A percentile compares a stretch with the other conserved stretches of the same genome.
Evolutionary conservation across 2,329 filamentous ascomycete species (phyloP).

Genomic region (Meredithiella fracta): DNA sequence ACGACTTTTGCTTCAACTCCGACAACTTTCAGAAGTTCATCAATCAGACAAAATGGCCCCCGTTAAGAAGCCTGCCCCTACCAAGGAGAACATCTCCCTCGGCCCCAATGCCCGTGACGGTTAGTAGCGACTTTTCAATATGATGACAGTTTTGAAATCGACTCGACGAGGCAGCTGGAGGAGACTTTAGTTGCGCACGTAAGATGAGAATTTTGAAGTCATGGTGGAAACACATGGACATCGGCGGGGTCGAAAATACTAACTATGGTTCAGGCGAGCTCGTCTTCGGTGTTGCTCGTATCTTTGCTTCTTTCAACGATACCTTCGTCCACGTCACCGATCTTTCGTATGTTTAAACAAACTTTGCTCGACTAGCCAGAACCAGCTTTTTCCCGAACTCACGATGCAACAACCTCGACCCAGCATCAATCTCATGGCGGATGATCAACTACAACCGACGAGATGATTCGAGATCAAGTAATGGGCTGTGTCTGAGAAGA

Average conservation of each 20-base stretch:
- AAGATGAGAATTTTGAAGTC: background rate
- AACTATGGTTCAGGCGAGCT: constrained; percentile 54
- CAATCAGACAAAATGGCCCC: constrained; percentile 62
- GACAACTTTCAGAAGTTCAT: constrained; percentile 16
- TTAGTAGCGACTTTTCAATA: constrained; percentile 27
- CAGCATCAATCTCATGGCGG: background rate
- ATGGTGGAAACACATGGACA: background rate
- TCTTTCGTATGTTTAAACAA: constrained; percentile 54
- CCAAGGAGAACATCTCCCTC: constrained; percentile 95
- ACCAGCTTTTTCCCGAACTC: background rate
- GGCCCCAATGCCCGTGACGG: constrained; percentile 94
- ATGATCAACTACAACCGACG: background rate
- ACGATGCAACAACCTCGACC: background rate
- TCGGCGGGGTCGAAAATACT: constrained; percentile 11
- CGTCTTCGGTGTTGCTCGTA: constrained; percentile 94
- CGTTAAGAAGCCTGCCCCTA: constrained; percentile 72
- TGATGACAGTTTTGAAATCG: background rate
- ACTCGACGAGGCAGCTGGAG: background rate
- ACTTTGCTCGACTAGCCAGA: background rate
- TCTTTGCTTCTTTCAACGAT: constrained; percentile 91
- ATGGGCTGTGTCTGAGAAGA: background rate
- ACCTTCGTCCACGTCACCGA: constrained; percentile 98
- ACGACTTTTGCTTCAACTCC: constrained; percentile 14
- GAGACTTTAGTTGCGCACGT: background rate
- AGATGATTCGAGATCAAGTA: background rate